Percentiles rank a stretch among this genome's conserved stretches.
Conservation (phyloP, 768 basidiomycete genomes). For the Amanita inopinata region DNA sequence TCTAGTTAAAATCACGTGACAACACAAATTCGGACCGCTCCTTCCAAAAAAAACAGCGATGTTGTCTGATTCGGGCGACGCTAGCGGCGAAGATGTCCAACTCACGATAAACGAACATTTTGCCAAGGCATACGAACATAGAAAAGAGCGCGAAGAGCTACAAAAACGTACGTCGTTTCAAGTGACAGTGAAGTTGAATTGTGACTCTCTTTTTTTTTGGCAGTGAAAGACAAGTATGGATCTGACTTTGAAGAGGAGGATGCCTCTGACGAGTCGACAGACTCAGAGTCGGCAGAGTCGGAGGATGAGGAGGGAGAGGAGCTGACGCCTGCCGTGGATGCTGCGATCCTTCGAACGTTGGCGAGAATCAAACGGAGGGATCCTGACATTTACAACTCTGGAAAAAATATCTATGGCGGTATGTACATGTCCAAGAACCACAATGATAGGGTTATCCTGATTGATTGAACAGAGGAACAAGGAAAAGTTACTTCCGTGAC, state of each 20-base stretch:
- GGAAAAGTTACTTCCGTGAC: conserved; percentile 30
- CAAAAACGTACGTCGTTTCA: conserved; percentile 50
- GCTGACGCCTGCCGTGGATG: conserved; percentile 88
- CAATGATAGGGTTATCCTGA: background rate
- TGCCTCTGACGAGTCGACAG: conserved; percentile 39
- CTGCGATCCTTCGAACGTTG: conserved; percentile 85
- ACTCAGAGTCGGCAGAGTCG: conserved; percentile 69
- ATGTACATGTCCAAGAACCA: conserved; percentile 4
- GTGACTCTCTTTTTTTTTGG: conserved; percentile 6
- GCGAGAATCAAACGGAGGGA: conserved; percentile 76
- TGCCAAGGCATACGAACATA: conserved; percentile 75
- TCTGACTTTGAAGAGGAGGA: conserved; percentile 52
- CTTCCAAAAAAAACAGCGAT: conserved; percentile 6
- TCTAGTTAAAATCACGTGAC: conserved; percentile 3
- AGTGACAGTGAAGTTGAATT: background rate
- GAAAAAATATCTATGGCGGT: conserved; percentile 76
- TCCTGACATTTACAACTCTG: conserved; percentile 72
- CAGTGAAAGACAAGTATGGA: conserved; percentile 85
- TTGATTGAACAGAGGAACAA: conserved; percentile 52
- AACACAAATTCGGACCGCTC: background rate
- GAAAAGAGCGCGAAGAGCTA: conserved; percentile 81
- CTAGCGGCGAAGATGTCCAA: conserved; percentile 10
- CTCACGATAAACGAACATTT: conserved; percentile 27
- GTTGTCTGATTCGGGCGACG: conserved; percentile 19
- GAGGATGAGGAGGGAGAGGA: conserved; percentile 96